phyloP scores from a whole-genome alignment of 2,329 filamentous ascomycete species.

The Botrytis fragariae region DNA sequence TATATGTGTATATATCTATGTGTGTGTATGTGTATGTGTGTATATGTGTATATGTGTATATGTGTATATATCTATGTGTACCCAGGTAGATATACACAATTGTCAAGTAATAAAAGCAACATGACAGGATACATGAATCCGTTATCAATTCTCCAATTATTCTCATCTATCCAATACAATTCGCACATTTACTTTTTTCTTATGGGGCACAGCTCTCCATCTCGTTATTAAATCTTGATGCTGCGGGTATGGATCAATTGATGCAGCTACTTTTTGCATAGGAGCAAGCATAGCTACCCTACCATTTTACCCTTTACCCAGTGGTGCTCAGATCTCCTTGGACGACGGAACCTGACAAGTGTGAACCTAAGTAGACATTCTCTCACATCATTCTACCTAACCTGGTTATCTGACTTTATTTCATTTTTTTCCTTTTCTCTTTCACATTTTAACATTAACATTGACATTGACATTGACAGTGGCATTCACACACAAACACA shows the following conservation, averaged over 20 bases:
- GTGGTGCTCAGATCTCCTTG: background rate
- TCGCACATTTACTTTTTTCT: background rate
- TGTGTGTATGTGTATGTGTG: too few species aligned
- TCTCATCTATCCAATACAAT: background rate
- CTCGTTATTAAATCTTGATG: background rate
- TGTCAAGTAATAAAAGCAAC: background rate
- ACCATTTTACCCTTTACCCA: background rate
- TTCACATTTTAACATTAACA: background rate
- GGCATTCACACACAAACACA: background rate
- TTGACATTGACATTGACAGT: background rate
- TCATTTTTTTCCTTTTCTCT: background rate
- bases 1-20: too few species aligned
- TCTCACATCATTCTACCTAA: background rate
- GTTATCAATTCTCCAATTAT: background rate
- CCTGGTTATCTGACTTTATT: background rate
- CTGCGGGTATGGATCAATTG: background rate
- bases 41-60: too few species aligned
- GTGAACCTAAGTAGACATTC: background rate
- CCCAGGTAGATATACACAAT: background rate
- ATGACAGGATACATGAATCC: background rate
- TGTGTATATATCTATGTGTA: too few species aligned
- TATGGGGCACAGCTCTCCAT: background rate
- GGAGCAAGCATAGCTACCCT: background rate
- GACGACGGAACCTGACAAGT: constrained; percentile 1
- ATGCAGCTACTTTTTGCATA: background rate